Conservation (phyloP, 768 basidiomycete species). For the Lyophyllum semitale region DNA sequence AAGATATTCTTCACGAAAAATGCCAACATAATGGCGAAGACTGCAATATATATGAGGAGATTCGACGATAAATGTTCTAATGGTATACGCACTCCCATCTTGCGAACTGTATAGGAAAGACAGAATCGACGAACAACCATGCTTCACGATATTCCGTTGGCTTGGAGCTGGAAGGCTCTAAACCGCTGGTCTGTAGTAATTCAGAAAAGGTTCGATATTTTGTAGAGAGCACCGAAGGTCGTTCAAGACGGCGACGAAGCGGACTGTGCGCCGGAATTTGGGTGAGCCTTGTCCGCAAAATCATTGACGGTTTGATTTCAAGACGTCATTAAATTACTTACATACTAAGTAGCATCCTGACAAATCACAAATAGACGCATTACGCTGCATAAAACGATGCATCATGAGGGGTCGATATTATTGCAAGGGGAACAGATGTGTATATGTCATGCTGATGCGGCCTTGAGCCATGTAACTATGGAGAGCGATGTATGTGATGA, state of each 20-base stretch:
- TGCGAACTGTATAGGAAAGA: constrained; percentile 75
- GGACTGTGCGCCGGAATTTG: not conserved
- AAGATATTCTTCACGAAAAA: constrained; percentile 60
- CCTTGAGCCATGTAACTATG: constrained; percentile 22
- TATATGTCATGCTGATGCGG: constrained; percentile 15
- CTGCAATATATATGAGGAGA: constrained; percentile 33
- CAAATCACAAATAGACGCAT: not conserved
- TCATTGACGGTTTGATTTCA: not conserved
- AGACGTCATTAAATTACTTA: not conserved
- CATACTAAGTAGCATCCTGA: too few relatives aligned
- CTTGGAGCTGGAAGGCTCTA: not conserved
- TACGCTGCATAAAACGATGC: not conserved
- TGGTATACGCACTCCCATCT: constrained; percentile 65
- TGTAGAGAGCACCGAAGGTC: not conserved
- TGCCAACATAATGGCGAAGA: constrained; percentile 63
- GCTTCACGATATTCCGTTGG: constrained; percentile 7
- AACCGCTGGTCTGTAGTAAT: not conserved
- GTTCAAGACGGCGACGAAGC: not conserved
- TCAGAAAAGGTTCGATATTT: not conserved
- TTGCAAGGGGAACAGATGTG: constrained; percentile 4
- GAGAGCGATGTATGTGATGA: constrained; percentile 14
- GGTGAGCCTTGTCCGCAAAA: not conserved
- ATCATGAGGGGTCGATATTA: not conserved
- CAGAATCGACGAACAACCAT: constrained; percentile 75
- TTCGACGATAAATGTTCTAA: constrained; percentile 2